Base-by-base conservation (phyloP, 805 yeast species). In the Candida schatavii region DNA sequence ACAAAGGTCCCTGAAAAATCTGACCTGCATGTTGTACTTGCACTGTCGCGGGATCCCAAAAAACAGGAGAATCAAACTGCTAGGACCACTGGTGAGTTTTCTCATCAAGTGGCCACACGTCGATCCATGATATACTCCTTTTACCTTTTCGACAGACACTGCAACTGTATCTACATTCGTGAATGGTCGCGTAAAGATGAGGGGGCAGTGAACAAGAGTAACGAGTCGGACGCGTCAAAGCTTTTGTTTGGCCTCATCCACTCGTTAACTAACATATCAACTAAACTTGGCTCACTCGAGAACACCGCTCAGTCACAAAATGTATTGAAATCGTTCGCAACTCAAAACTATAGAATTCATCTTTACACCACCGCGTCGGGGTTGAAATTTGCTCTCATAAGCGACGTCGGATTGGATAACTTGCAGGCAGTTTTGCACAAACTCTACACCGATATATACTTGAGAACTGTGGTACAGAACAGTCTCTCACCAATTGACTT, bases 131-230 rank as follows among this genome's bases (percentile, higher is more conserved):
- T 89, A 35, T 83, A 83, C 66, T 86, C 96, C 9, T 85, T 90
- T 57, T 87, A 89, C 86, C 78, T 91, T 42, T 91, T 85, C 58
- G 97, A 91, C 60, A 77, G 93, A 58, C 97, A 91, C 64, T 87
- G 97, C 64, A 68, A 85, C 48, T 90, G 98, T 61, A 80, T 91
- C 15, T 91, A 79, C 63, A 78, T 78, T 47, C 70, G 95, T 40
- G 95, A 87, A 58, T 90, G 54, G 46, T 40, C 46, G 18, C 52
- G 37, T 39, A 28, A 33, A 21, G 39, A 25, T 41, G 46, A 45
- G n/a, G 62, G 63, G 14, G 27, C 52, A 6, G 54, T 61, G 40
- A 83, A 82, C 52, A 65, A 70, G 11, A 76, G 72, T 45, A 81
- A 80, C 55, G 73, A 77, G 34, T 83, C 83, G 37, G 88, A 89